These are phyloP conservation scores for Tausonia pullulans DNA, from an alignment of 1,284 basidiomycete genomes.

Conservation along the genomic window DNA sequence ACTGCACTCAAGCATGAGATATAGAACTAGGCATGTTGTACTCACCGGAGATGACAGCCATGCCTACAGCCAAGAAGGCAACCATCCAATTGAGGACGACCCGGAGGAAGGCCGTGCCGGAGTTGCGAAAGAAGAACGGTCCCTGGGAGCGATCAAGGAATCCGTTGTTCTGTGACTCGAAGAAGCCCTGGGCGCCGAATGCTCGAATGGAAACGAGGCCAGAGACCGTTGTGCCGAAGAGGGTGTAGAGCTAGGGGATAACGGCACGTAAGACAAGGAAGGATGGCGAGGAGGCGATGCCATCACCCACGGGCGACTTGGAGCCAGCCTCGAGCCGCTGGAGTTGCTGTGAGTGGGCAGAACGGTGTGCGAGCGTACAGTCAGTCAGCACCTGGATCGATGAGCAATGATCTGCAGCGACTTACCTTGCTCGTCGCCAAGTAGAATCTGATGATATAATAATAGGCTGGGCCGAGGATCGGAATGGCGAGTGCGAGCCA, in stretches of 20 bases:
- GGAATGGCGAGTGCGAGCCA: slow-evolving; percentile 10
- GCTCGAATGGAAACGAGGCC: slow-evolving; percentile 6
- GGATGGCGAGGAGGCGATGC: neutral
- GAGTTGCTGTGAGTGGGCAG: neutral
- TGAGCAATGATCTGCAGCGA: neutral
- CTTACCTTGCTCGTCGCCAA: slow-evolving; percentile 6
- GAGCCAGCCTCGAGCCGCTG: slow-evolving; percentile 9
- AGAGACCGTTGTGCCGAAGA: neutral
- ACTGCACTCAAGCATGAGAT: no score
- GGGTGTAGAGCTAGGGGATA: neutral
- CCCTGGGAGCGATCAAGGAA: slow-evolving; percentile 4
- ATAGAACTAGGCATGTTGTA: no score
- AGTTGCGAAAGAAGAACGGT: slow-evolving; percentile 7
- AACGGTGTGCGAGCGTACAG: no score
- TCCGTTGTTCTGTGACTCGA: neutral
- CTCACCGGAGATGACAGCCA: neutral
- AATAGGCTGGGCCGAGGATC: slow-evolving; percentile 3
- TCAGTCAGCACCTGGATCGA: neutral
- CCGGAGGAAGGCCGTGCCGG: slow-evolving; percentile 4
- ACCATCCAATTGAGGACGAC: slow-evolving; percentile 4
- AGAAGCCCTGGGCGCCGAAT: neutral
- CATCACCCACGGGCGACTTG: neutral
- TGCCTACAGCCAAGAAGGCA: neutral
- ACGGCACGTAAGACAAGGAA: neutral
- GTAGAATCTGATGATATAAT: slow-evolving; percentile 5